A percentile compares a stretch with the other conserved stretches of the same genome.
Conservation (phyloP, 75 land plant species). For the Adiantum capillusveneris region DNA sequence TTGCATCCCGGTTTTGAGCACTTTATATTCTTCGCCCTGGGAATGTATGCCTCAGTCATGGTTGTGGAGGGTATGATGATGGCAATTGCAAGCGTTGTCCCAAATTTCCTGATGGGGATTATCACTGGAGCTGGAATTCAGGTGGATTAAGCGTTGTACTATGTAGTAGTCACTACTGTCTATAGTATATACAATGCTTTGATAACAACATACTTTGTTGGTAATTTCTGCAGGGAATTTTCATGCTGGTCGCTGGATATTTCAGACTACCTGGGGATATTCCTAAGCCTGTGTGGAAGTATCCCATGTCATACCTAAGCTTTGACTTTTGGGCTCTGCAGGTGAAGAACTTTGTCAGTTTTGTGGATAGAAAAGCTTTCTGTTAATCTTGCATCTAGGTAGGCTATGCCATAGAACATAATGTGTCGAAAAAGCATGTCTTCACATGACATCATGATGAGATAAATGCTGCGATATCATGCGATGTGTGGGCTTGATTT, state of each 20-base stretch:
- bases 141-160: constrained; percentile 23
- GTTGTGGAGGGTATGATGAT: constrained; percentile 81
- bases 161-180: background rate
- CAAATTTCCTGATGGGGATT: constrained; percentile 79
- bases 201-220: background rate
- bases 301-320: constrained; percentile 72
- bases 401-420: no score
- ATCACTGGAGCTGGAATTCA: constrained; percentile 67
- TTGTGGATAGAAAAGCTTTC: no score
- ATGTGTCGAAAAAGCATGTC: no score
- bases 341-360: no score
- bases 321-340: constrained; percentile 70
- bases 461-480: background rate
- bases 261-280: constrained; percentile 62
- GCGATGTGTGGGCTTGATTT: background rate
- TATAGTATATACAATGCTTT: no score
- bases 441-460: background rate
- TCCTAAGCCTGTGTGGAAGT: constrained; percentile 86
- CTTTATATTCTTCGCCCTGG: constrained; percentile 35
- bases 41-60: constrained; percentile 40
- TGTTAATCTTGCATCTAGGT: no score
- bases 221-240: constrained; percentile 46
- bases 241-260: constrained; percentile 82
- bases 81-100: constrained; percentile 74
- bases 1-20: constrained; percentile 36